phyloP scores from a whole-genome alignment of 805 yeast species.

The Ogataea degrootiae region DNA sequence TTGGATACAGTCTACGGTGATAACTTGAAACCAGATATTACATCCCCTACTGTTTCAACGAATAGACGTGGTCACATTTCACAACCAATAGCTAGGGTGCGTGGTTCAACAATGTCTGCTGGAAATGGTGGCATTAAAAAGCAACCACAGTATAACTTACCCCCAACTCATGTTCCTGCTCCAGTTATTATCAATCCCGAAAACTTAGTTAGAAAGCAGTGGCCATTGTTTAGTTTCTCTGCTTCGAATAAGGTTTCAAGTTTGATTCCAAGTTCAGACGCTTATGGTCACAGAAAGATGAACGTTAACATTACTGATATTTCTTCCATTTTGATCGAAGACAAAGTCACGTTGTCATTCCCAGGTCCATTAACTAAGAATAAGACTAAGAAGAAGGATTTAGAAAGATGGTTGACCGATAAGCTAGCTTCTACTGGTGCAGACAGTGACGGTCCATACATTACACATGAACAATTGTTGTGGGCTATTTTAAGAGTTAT shows the following conservation, averaged over 20 bases:
- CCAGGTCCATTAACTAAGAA: conserved; percentile 64
- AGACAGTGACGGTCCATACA: conserved; percentile 12
- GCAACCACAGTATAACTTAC: not conserved
- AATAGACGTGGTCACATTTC: conserved; percentile 11
- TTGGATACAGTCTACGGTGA: conserved; percentile 18
- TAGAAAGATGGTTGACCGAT: conserved; percentile 62
- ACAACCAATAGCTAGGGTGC: conserved; percentile 10
- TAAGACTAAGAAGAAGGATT: conserved; percentile 59
- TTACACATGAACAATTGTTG: conserved; percentile 17
- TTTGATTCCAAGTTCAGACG: conserved; percentile 38
- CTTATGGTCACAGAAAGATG: conserved; percentile 29
- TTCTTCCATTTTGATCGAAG: conserved; percentile 33
- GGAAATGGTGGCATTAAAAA: conserved; percentile 1
- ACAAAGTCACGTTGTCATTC: conserved; percentile 48
- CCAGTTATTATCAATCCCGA: conserved; percentile 46
- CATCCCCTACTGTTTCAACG: conserved; percentile 8
- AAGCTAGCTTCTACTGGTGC: conserved; percentile 21
- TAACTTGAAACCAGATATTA: conserved; percentile 12
- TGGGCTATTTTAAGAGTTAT: conserved; percentile 27
- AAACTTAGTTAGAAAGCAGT: conserved; percentile 54
- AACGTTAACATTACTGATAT: conserved; percentile 34
- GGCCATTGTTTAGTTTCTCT: conserved; percentile 73
- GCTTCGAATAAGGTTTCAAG: conserved; percentile 40
- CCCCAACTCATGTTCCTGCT: conserved; percentile 24
- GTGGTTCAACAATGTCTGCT: not conserved